Evolutionary conservation across 208 protist species (phyloP).

Genomic region (Novymonas esmeraldas): DNA sequence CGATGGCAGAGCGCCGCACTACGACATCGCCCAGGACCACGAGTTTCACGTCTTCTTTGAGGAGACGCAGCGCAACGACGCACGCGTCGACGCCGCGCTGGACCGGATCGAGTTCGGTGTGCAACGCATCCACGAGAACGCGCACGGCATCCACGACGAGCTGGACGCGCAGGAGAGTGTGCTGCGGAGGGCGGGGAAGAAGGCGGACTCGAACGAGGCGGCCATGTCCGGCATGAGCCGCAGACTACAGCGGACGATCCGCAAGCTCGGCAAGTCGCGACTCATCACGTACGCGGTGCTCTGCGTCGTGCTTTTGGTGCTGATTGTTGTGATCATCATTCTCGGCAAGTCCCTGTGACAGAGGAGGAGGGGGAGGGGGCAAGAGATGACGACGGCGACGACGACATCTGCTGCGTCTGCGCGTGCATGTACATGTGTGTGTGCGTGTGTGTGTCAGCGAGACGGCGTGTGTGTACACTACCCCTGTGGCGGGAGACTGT

Average conservation of each 20-base stretch:
- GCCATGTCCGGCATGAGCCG: constrained; percentile 44
- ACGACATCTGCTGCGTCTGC: background rate
- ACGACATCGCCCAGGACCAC: constrained; percentile 47
- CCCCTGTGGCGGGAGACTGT: too few relatives aligned
- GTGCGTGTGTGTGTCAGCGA: background rate
- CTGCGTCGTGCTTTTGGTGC: constrained; percentile 47
- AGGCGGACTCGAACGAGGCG: constrained; percentile 44
- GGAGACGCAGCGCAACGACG: constrained; percentile 48
- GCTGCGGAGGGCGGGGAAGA: constrained; percentile 38
- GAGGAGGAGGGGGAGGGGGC: background rate
- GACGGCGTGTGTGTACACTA: too few relatives aligned
- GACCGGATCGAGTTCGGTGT: constrained; percentile 64
- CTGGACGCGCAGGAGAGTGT: constrained; percentile 46
- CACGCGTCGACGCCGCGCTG: constrained; percentile 51
- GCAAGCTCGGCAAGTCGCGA: constrained; percentile 55
- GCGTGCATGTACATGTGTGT: background rate
- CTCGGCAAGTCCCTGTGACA: constrained; percentile 39
- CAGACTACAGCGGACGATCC: constrained; percentile 45
- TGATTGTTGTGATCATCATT: constrained; percentile 62
- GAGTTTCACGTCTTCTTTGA: constrained; percentile 62
- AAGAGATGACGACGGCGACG: background rate
- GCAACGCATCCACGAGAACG: constrained; percentile 51
- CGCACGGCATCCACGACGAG: constrained; percentile 52
- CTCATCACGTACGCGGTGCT: constrained; percentile 49
- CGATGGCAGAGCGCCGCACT: constrained; percentile 6